These are phyloP conservation scores for Mucor velutinosus DNA, from an alignment of 371 early-diverging fungal species.

Conservation along the genomic window DNA sequence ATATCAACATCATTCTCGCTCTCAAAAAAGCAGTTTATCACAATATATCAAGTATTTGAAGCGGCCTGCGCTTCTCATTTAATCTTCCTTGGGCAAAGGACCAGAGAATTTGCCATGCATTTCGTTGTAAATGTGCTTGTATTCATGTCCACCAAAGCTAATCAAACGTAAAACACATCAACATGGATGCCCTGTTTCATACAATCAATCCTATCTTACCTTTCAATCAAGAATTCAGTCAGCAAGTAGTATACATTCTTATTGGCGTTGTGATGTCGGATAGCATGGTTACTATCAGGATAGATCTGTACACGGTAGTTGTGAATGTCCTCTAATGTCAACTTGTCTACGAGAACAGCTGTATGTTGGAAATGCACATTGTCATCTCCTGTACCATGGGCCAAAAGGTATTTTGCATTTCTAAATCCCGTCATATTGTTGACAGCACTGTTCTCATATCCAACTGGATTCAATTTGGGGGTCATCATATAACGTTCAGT, in stretches of 20 bases:
- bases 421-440: conserved; percentile 82
- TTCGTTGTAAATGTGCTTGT: conserved; percentile 38
- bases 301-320: conserved; percentile 80
- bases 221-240: conserved; percentile 38
- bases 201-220: conserved; percentile 14
- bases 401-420: conserved; percentile 75
- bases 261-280: conserved; percentile 69
- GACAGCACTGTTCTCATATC: conserved; percentile 83
- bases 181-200: background rate
- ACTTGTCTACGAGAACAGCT: conserved; percentile 71
- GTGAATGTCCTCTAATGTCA: conserved; percentile 75
- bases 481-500: conserved; percentile 97
- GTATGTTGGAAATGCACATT: conserved; percentile 93
- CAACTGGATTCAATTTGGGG: conserved; percentile 74
- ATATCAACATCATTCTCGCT: no score
- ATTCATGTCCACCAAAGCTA: conserved; percentile 47
- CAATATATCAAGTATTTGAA: background rate
- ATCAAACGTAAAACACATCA: background rate
- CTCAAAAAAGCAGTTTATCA: background rate
- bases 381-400: conserved; percentile 95
- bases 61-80: conserved; percentile 12
- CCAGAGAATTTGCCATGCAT: conserved; percentile 32
- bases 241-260: conserved; percentile 56
- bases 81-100: conserved; percentile 24
- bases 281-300: conserved; percentile 90